Conservation (phyloP, 371 early-diverging fungal species). For the Mucor lusitanicus region DNA sequence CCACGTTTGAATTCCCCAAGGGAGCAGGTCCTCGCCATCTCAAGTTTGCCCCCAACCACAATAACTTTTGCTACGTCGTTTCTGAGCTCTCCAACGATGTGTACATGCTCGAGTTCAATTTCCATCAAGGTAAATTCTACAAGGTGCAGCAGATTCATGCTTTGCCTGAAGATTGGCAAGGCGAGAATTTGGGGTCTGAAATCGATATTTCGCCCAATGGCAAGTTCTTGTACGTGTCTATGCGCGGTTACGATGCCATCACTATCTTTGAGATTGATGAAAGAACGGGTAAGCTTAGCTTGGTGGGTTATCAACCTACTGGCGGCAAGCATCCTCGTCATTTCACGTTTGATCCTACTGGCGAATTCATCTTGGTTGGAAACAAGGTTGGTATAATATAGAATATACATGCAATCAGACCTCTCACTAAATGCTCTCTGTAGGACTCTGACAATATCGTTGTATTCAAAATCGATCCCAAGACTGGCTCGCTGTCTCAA, state of each 20-base stretch:
- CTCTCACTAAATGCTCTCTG: neutral
- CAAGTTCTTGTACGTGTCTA: constrained; percentile 39
- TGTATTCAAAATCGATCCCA: constrained; percentile 36
- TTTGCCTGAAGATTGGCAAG: constrained; percentile 33
- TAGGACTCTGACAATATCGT: constrained; percentile 43
- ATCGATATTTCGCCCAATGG: constrained; percentile 44
- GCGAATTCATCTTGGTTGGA: constrained; percentile 37
- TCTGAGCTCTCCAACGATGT: constrained; percentile 41
- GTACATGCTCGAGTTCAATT: constrained; percentile 37
- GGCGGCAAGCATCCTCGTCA: constrained; percentile 48
- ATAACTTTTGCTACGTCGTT: constrained; percentile 35
- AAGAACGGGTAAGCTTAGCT: constrained; percentile 33
- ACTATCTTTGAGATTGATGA: constrained; percentile 35
- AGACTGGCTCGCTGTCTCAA: constrained; percentile 30
- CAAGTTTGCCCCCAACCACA: constrained; percentile 33
- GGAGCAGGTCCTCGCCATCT: constrained; percentile 53
- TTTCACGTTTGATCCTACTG: constrained; percentile 47
- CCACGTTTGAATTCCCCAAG: constrained; percentile 31
- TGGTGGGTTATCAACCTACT: constrained; percentile 28
- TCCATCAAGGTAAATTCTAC: constrained; percentile 30
- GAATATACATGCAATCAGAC: neutral
- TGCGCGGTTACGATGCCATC: constrained; percentile 44
- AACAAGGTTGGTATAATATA: constrained; percentile 40
- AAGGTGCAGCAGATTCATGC: constrained; percentile 34
- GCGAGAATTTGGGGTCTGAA: constrained; percentile 35